phyloP scores from a whole-genome alignment of 495 filamentous ascomycete species.

The Rostrohypoxylon terebratum region DNA sequence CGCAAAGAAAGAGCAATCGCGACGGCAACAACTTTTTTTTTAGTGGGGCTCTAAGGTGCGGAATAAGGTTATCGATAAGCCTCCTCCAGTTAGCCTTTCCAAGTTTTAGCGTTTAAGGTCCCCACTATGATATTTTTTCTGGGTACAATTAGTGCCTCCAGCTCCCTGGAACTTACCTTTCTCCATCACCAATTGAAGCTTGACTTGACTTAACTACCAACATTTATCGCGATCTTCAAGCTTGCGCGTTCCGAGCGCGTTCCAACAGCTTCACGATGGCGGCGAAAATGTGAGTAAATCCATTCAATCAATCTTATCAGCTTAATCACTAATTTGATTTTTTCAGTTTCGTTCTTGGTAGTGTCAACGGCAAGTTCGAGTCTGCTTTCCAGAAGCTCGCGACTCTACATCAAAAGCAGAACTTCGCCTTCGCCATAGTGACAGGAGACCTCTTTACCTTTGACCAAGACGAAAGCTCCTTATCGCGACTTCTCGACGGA shows the following conservation, averaged over 20 bases:
- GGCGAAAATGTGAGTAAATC: slow-evolving; percentile 73
- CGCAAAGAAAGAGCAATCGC: slow-evolving; percentile 23
- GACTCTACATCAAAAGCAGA: slow-evolving; percentile 83
- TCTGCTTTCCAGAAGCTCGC: slow-evolving; percentile 81
- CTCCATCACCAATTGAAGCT: neutral
- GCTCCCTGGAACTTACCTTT: neutral
- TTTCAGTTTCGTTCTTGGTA: slow-evolving; percentile 80
- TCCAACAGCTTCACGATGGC: slow-evolving; percentile 60
- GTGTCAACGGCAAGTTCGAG: slow-evolving; percentile 77
- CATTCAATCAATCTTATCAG: neutral
- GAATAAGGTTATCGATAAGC: slow-evolving; percentile 27
- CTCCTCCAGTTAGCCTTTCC: neutral
- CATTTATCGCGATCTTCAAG: neutral
- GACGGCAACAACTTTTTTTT: slow-evolving; percentile 37
- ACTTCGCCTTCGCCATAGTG: slow-evolving; percentile 84
- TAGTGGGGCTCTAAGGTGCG: slow-evolving; percentile 13
- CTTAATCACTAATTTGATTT: slow-evolving; percentile 49
- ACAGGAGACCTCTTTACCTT: slow-evolving; percentile 83
- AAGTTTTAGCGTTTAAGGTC: neutral
- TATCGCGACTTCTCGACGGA: slow-evolving; percentile 75
- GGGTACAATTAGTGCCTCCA: neutral
- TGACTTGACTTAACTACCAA: neutral
- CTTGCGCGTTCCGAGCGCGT: slow-evolving; percentile 7
- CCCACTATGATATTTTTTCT: neutral
- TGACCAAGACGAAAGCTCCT: slow-evolving; percentile 65